phyloP scores from a whole-genome alignment of 257 asterid species.

The Scutellaria galericulata region DNA sequence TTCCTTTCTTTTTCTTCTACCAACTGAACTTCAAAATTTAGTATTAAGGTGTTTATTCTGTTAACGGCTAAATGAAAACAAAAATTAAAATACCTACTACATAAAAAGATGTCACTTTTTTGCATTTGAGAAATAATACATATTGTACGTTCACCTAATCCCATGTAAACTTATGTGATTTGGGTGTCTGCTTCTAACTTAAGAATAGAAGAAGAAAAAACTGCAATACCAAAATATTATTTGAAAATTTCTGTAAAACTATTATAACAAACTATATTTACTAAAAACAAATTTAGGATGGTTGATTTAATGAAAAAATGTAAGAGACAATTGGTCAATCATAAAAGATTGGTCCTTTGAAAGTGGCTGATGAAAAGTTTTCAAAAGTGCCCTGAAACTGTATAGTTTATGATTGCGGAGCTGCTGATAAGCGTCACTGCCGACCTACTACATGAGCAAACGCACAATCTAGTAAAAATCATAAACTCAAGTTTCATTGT shows the following conservation, averaged over 20 bases:
- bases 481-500: neutral
- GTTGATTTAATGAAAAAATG: too few relatives aligned
- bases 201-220: too few relatives aligned
- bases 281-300: too few relatives aligned
- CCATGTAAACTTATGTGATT: too few relatives aligned
- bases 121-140: neutral
- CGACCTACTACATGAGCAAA: slow-evolving; percentile 3
- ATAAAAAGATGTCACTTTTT: neutral
- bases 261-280: too few relatives aligned
- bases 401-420: neutral
- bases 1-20: too few relatives aligned
- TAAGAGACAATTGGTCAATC: too few relatives aligned
- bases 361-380: neutral
- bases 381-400: neutral
- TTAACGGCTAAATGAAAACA: neutral
- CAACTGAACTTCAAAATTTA: too few relatives aligned
- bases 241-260: too few relatives aligned
- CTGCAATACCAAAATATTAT: too few relatives aligned
- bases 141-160: slow-evolving; percentile 16
- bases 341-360: neutral
- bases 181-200: too few relatives aligned
- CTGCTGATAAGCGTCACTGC: neutral
- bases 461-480: slow-evolving; percentile 23
- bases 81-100: slow-evolving; percentile 20
- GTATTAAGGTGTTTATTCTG: slow-evolving; percentile 17